Evolutionary conservation across 148 eudicot species (phyloP), one percentile per base, ranked within the genome.

Genomic region (Chenopodium album): DNA sequence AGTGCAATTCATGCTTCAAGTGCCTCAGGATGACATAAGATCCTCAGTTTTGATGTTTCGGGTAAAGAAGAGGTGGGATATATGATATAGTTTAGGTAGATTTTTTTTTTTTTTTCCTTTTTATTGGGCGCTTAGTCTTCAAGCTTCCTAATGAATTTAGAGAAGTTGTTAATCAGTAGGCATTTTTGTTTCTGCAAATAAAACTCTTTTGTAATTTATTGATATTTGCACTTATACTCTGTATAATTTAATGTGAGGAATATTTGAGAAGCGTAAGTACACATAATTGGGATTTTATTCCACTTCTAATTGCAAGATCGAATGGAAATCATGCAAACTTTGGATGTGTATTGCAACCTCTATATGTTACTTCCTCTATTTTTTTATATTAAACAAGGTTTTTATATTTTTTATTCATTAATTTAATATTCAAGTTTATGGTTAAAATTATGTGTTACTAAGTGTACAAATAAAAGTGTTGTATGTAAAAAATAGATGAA

Each of bases 1-100:
- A 83, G 87, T 93, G 79, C 98, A 95, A 84, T 88, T 95, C 82
- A 95, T 95, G 98, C 96, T 95, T 77, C 98, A 95, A 86, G 97
- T 95, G 71, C 96, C 98, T 52, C 96, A 89, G 87, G 94, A 95
- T 83, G 93, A 95, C 83, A 87, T 95, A 50, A 91, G 85, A 85
- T 82, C 96, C 17, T 90, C 98, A 11, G 90, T 83, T 83, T 82
- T 95, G 82, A 90, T 95, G 96, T 93, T 95, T 78, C 92, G 97
- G 60, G 96, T 93, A 65, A 95, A 95, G 83, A 95, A 95, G 92
- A 90, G 98, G 80, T 95, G 97, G 96, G 98, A 95, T 84, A 83
- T 95, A 76, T 95, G 89, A 89, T 73, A 34, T 71, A 2, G 10
- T 28, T 37, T 22, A 63, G 31, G 48, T n/a, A 11, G 1, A 11